These are phyloP conservation scores for Strigomonas culicis DNA, from an alignment of 208 protist genomes.

Conservation along the genomic window DNA sequence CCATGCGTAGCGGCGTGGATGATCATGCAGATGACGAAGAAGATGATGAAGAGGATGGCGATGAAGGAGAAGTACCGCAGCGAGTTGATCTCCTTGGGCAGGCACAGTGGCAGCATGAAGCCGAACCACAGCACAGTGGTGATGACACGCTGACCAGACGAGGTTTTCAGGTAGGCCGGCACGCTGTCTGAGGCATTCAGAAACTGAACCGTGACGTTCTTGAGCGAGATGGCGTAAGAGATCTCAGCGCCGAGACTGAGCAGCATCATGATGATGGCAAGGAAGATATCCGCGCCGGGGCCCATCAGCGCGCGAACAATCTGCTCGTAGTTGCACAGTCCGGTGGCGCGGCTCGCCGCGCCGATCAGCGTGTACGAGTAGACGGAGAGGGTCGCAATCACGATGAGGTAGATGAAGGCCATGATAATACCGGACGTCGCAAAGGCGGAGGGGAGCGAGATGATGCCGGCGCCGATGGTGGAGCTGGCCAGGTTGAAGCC, in stretches of 20 bases:
- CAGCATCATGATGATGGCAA: conserved; percentile 42
- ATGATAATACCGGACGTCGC: conserved; percentile 45
- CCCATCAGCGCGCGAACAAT: conserved; percentile 43
- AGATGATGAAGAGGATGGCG: conserved; percentile 43
- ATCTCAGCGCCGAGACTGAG: conserved; percentile 59
- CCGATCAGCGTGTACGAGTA: conserved; percentile 53
- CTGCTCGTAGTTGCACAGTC: conserved; percentile 53
- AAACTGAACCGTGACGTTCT: conserved; percentile 40
- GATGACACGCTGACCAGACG: conserved; percentile 32
- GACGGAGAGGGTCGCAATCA: conserved; percentile 38
- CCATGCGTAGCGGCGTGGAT: conserved; percentile 35
- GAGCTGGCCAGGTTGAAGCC: conserved; percentile 53
- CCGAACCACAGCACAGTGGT: conserved; percentile 39
- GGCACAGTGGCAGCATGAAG: conserved; percentile 58
- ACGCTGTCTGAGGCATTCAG: conserved; percentile 13
- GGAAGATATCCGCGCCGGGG: conserved; percentile 40
- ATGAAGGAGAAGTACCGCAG: conserved; percentile 60
- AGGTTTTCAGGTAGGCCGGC: conserved; percentile 9
- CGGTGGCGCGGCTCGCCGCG: conserved; percentile 27
- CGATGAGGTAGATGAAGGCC: conserved; percentile 55
- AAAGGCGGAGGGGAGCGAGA: conserved; percentile 54
- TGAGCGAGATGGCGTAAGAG: conserved; percentile 49
- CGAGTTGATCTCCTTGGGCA: conserved; percentile 57
- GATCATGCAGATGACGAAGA: conserved; percentile 56
- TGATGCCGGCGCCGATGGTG: conserved; percentile 56